These are phyloP conservation scores for Blastomyces percursus DNA, from an alignment of 2,329 filamentous ascomycete species.

Conservation along the genomic window DNA sequence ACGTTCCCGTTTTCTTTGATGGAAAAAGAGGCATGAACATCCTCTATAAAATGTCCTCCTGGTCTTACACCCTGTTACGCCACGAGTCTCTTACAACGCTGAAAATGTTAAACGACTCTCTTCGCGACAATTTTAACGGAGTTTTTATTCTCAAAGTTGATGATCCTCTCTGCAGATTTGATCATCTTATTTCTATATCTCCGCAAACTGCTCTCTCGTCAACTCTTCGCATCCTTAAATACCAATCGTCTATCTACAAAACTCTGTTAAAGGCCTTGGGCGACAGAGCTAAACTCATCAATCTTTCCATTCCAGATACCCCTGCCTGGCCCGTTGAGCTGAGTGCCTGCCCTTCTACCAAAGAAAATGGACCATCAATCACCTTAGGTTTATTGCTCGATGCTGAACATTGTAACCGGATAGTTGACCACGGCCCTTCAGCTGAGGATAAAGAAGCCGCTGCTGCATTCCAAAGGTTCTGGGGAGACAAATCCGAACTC, in stretches of 20 bases:
- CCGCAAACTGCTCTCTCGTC: constrained; percentile 21
- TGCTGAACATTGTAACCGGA: constrained; percentile 57
- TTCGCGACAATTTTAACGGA: constrained; percentile 69
- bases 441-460: constrained; percentile 79
- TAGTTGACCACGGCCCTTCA: constrained; percentile 77
- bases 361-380: constrained; percentile 17
- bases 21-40: constrained; percentile 63
- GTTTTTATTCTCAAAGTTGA: constrained; percentile 61
- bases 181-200: constrained; percentile 38
- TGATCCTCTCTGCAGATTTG: constrained; percentile 43
- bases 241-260: constrained; percentile 43
- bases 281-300: constrained; percentile 60
- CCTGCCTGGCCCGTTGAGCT: constrained; percentile 41
- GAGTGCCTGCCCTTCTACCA: constrained; percentile 23
- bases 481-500: constrained; percentile 88
- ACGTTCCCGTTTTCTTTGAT: constrained; percentile 67
- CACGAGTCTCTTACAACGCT: constrained; percentile 65
- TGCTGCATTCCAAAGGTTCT: constrained; percentile 74
- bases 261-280: constrained; percentile 61
- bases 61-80: constrained; percentile 65
- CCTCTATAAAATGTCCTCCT: constrained; percentile 79
- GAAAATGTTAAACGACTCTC: constrained; percentile 60
- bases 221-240: constrained; percentile 18
- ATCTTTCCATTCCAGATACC: constrained; percentile 39
- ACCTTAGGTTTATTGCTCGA: constrained; percentile 65